Base-by-base conservation (phyloP, 768 basidiomycete genomes). In the Kwoniella sp. region DNA sequence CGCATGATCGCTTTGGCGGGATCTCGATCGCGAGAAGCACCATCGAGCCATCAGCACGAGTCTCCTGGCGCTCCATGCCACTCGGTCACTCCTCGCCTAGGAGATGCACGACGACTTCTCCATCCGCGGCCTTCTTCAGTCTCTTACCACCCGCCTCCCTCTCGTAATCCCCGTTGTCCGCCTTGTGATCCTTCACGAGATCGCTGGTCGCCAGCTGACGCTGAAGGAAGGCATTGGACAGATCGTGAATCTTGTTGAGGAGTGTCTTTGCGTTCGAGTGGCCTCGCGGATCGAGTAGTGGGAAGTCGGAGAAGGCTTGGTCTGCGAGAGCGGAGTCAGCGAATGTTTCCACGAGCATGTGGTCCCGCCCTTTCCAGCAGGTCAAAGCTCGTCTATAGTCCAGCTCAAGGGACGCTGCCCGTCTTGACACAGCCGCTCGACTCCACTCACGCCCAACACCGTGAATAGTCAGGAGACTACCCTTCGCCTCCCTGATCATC, bases 401-500 rank as follows among this genome's bases (percentile, higher is more conserved):
- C n/a, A n/a, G n/a, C n/a, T n/a, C n/a, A n/a, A n/a, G n/a, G n/a
- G n/a, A n/a, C n/a, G n/a, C n/a, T n/a, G n/a, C n/a, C n/a, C n/a
- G n/a, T n/a, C n/a, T n/a, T n/a, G n/a, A n/a, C n/a, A n/a, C n/a
- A n/a, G n/a, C n/a, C n/a, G n/a, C n/a, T n/a, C n/a, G n/a, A 14
- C 26, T 29, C 19, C 14, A 64, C 69, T 63, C 44, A 71, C 69
- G 69, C 49, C 59, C 62, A 1, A 56, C 49, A 12, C 64, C 65
- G 19, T 63, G 41, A 5, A 73, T 36, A 29, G 60, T 68, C 11
- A 70, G 39, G 25, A 70, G 45, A 29, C 51, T 62, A 7, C 63
- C 71, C 10, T 63, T 34, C 0, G 60, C 50, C 20, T 54, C 72
- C 31, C 74, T 75, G 7, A 84, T 76, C 22, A 87, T 73, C 25